These are phyloP conservation scores for Truncatella angustata DNA, from an alignment of 2,329 filamentous ascomycete species.

Conservation along the genomic window DNA sequence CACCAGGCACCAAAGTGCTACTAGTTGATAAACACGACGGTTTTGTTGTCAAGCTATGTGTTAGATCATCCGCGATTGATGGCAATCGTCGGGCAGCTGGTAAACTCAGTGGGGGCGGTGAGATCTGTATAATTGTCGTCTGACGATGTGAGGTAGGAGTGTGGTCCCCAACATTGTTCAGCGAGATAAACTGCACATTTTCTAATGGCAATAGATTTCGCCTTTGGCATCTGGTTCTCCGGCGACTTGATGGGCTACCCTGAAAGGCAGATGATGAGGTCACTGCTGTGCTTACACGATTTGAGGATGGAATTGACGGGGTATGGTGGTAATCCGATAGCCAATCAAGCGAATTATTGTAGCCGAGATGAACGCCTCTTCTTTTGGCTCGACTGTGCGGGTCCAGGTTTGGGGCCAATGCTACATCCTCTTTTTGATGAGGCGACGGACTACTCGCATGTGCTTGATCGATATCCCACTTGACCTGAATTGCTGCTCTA, in stretches of 20 bases:
- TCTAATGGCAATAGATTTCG: slow-evolving; percentile 18
- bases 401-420: background rate
- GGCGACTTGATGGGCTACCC: background rate
- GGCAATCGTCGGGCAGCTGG: background rate
- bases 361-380: slow-evolving; percentile 9
- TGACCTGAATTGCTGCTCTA: background rate
- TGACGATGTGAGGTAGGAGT: slow-evolving; percentile 23
- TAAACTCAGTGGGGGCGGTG: slow-evolving; percentile 12
- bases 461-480: too few relatives aligned
- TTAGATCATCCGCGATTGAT: background rate
- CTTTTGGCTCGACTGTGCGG: slow-evolving; percentile 12
- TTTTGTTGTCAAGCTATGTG: background rate
- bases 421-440: background rate
- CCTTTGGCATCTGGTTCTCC: slow-evolving; percentile 11
- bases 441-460: background rate
- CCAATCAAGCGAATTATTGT: slow-evolving; percentile 9
- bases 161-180: slow-evolving; percentile 11
- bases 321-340: background rate
- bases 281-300: background rate
- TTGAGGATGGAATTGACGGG: background rate
- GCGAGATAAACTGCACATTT: slow-evolving; percentile 25
- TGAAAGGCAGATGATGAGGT: background rate
- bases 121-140: slow-evolving; percentile 24
- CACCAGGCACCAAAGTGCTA: background rate
- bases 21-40: slow-evolving; percentile 6